Conservation (phyloP, 352 stramenopile species). For the Globisporangium polare region DNA sequence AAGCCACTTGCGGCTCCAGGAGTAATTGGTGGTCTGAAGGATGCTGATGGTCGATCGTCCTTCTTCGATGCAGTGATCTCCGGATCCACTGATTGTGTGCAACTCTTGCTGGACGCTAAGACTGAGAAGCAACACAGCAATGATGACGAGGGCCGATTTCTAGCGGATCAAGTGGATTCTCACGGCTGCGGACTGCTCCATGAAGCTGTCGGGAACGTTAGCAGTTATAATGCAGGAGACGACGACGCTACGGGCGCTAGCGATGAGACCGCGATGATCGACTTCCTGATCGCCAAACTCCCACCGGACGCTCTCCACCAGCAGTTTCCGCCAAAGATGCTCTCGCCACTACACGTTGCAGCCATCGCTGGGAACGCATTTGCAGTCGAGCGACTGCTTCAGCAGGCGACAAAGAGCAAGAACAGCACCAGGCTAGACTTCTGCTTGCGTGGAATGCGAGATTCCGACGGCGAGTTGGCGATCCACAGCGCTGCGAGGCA, state of each 20-base stretch:
- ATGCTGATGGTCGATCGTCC: slow-evolving; percentile 5
- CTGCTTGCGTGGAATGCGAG: background rate
- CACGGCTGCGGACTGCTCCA: slow-evolving; percentile 7
- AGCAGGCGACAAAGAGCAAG: background rate
- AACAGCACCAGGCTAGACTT: no score
- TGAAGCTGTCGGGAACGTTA: background rate
- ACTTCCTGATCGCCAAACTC: slow-evolving; percentile 4
- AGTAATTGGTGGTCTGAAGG: no score
- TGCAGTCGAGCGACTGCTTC: slow-evolving; percentile 9
- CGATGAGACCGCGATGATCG: slow-evolving; percentile 4
- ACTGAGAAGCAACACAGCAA: background rate
- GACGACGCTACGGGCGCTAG: no score
- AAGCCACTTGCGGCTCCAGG: no score
- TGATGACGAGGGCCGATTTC: background rate
- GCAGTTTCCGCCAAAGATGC: slow-evolving; percentile 4
- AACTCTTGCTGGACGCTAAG: slow-evolving; percentile 12
- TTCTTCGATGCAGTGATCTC: slow-evolving; percentile 23
- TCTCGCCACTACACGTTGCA: slow-evolving; percentile 6
- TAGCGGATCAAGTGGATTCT: slow-evolving; percentile 1
- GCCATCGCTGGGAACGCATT: slow-evolving; percentile 1
- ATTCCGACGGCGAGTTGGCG: background rate
- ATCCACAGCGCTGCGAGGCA: background rate
- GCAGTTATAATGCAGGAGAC: no score
- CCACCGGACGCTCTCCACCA: background rate
- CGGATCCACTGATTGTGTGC: slow-evolving; percentile 13